Evolutionary conservation across 345 rosid genomes (phyloP).

Genomic region (Brassica juncea): DNA sequence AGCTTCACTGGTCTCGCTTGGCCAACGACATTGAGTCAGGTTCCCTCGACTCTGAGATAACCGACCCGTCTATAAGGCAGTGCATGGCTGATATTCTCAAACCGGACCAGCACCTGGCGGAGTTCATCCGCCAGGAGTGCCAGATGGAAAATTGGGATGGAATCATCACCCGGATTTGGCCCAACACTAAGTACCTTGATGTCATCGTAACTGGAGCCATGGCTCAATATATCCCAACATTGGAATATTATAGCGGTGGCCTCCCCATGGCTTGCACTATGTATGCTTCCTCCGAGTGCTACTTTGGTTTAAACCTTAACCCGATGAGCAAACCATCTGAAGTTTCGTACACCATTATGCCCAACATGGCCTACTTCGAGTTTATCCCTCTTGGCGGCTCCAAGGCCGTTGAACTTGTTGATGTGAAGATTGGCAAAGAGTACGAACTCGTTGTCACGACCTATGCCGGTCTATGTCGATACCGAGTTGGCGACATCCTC

Average conservation of each 20-base stretch:
- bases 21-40: constrained; percentile 70
- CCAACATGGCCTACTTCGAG: constrained; percentile 96
- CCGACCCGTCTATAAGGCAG: constrained; percentile 50
- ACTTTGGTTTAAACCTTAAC: constrained; percentile 83
- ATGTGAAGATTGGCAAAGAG: constrained; percentile 81
- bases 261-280: constrained; percentile 88
- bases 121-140: constrained; percentile 55
- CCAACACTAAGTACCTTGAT: constrained; percentile 82
- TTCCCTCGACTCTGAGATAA: constrained; percentile 47
- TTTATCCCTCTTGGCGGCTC: constrained; percentile 64
- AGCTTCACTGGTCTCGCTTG: constrained; percentile 69
- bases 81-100: constrained; percentile 50
- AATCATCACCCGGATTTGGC: constrained; percentile 80
- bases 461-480: constrained; percentile 77
- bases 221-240: constrained; percentile 95
- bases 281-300: constrained; percentile 97
- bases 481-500: constrained; percentile 94
- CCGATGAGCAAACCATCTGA: constrained; percentile 85
- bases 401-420: constrained; percentile 57
- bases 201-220: constrained; percentile 95
- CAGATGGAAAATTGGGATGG: constrained; percentile 65
- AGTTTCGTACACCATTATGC: constrained; percentile 90
- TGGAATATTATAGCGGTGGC: constrained; percentile 85
- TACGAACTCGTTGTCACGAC: constrained; percentile 92
- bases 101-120: constrained; percentile 61